These are phyloP conservation scores for Sonneratia alba DNA, from an alignment of 345 rosid genomes.

Conservation along the genomic window DNA sequence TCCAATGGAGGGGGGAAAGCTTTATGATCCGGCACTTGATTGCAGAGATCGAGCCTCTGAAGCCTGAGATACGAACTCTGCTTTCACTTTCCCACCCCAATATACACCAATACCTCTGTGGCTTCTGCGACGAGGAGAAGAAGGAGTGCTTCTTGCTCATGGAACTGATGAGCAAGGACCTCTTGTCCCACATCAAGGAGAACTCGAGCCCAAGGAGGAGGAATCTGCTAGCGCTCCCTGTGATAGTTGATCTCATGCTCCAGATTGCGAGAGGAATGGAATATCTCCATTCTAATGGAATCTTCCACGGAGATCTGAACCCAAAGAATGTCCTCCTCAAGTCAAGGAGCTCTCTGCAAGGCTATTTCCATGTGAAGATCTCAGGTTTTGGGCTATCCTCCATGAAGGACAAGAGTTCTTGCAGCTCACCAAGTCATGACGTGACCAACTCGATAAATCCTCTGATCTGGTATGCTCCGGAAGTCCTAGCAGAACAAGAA, in stretches of 20 bases:
- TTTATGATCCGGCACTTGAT: constrained; percentile 57
- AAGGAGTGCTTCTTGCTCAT: constrained; percentile 63
- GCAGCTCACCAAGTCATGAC: constrained; percentile 19
- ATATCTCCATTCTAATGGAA: constrained; percentile 58
- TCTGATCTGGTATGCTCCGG: constrained; percentile 77
- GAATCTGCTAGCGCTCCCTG: constrained; percentile 45
- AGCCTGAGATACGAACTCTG: constrained; percentile 42
- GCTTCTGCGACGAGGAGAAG: constrained; percentile 69
- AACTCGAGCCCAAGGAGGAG: constrained; percentile 56
- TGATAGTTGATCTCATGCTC: constrained; percentile 69
- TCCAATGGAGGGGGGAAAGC: constrained; percentile 79
- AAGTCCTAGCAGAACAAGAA: constrained; percentile 56
- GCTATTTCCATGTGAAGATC: constrained; percentile 66
- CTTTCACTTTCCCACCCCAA: constrained; percentile 80
- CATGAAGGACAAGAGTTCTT: constrained; percentile 22
- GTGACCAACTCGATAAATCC: constrained; percentile 22
- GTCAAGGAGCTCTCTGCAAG: constrained; percentile 52
- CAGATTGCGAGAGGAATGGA: constrained; percentile 95
- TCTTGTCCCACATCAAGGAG: constrained; percentile 57
- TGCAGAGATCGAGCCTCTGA: constrained; percentile 45
- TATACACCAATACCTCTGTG: constrained; percentile 58
- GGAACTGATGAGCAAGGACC: constrained; percentile 80
- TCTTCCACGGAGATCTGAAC: constrained; percentile 65
- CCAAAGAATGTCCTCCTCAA: constrained; percentile 55
- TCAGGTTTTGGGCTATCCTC: constrained; percentile 53